Conservation (phyloP, 768 basidiomycete genomes). For the Suillus subalutaceus region DNA sequence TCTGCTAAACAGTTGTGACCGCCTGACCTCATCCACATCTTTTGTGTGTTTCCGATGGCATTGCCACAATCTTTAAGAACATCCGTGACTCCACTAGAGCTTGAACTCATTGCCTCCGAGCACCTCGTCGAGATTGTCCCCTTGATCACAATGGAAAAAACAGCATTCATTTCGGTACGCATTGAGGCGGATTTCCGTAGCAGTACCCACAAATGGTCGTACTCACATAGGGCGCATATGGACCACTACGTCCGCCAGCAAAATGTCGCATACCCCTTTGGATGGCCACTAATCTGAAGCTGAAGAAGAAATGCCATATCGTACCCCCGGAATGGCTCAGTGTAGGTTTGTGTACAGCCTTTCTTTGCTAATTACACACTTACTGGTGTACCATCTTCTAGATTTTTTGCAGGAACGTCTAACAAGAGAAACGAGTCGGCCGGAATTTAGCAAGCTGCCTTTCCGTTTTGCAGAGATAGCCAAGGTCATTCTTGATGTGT, state of each 20-base stretch:
- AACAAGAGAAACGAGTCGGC: constrained; percentile 69
- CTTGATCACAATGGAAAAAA: constrained; percentile 86
- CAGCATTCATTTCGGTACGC: constrained; percentile 83
- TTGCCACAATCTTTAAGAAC: constrained; percentile 70
- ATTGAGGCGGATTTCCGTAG: constrained; percentile 2
- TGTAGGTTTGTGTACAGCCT: constrained; percentile 59
- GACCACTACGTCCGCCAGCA: constrained; percentile 87
- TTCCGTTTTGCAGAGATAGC: constrained; percentile 90
- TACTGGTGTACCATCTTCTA: constrained; percentile 31
- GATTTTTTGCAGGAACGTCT: constrained; percentile 82
- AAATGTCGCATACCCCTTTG: constrained; percentile 90
- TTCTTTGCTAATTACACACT: constrained; percentile 1
- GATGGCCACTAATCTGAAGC: constrained; percentile 93
- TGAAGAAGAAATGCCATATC: constrained; percentile 94
- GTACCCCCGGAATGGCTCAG: constrained; percentile 88
- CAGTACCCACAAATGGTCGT: not conserved
- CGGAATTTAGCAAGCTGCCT: constrained; percentile 78
- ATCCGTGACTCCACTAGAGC: constrained; percentile 80
- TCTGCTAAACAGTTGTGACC: not conserved
- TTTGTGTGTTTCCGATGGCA: constrained; percentile 54
- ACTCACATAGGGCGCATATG: constrained; percentile 76
- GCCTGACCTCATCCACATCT: not conserved
- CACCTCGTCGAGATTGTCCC: constrained; percentile 86
- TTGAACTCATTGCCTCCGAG: constrained; percentile 87
- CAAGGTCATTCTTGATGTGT: constrained; percentile 94